Conservation (phyloP, 1,139 yeast species). For the Saccharomyces hybrid region DNA sequence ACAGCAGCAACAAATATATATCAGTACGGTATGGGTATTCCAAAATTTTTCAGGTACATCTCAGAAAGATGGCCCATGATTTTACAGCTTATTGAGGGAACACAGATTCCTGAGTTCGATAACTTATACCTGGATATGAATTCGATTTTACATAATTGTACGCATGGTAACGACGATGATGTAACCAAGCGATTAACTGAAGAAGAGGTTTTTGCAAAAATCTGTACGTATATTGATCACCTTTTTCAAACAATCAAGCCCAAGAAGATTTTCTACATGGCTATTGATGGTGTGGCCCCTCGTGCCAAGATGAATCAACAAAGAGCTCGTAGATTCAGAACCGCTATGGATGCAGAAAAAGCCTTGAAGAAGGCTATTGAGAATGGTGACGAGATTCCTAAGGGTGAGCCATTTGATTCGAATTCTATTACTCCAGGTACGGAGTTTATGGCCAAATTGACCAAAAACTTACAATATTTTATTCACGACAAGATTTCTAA, state of each 20-base stretch:
- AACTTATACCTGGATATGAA: slow-evolving; percentile 95
- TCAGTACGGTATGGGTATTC: slow-evolving; percentile 59
- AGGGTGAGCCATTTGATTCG: slow-evolving; percentile 79
- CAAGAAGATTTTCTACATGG: slow-evolving; percentile 84
- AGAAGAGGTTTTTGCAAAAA: slow-evolving; percentile 88
- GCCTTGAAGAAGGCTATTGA: slow-evolving; percentile 45
- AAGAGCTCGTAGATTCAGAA: slow-evolving; percentile 90
- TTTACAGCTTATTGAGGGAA: slow-evolving; percentile 77
- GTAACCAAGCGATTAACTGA: slow-evolving; percentile 62
- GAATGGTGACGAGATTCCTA: slow-evolving; percentile 42
- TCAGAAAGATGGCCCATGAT: slow-evolving; percentile 99
- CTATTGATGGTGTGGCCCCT: slow-evolving; percentile 99
- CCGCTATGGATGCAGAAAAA: slow-evolving; percentile 89
- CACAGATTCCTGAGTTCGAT: slow-evolving; percentile 88
- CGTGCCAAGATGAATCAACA: slow-evolving; percentile 99
- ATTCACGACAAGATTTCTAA: slow-evolving; percentile 83
- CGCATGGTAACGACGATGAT: slow-evolving; percentile 69
- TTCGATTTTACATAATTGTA: slow-evolving; percentile 89
- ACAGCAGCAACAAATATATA: not conserved
- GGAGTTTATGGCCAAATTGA: slow-evolving; percentile 90
- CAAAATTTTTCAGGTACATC: slow-evolving; percentile 91
- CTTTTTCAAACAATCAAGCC: slow-evolving; percentile 84
- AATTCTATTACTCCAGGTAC: slow-evolving; percentile 98
- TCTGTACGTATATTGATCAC: slow-evolving; percentile 91
- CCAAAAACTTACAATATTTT: slow-evolving; percentile 79